These are phyloP conservation scores for Sporobolomyces pararoseus DNA, from an alignment of 768 basidiomycete genomes.

Conservation along the genomic window DNA sequence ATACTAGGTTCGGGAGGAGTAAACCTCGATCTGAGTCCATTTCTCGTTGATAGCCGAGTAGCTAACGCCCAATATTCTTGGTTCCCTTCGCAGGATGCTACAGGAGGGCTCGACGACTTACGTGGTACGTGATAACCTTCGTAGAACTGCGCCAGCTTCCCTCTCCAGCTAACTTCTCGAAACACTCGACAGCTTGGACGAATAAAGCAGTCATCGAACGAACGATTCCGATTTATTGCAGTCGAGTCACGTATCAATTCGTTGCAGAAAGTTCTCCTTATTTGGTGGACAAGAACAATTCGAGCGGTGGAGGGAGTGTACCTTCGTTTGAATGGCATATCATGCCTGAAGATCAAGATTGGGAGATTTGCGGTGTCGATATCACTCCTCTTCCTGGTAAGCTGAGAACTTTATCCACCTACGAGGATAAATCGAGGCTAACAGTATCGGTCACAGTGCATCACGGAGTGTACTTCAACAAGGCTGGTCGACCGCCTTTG, in stretches of 20 bases:
- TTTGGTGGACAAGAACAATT: conserved; percentile 68
- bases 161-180: neutral
- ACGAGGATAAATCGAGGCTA: neutral
- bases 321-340: conserved; percentile 80
- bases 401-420: neutral
- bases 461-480: conserved; percentile 22
- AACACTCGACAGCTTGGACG: conserved; percentile 62
- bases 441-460: neutral
- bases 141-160: too few relatives aligned
- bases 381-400: conserved; percentile 45
- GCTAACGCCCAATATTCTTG: too few relatives aligned
- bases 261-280: conserved; percentile 71
- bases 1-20: too few relatives aligned
- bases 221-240: conserved; percentile 70
- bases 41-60: too few relatives aligned
- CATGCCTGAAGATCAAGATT: conserved; percentile 53
- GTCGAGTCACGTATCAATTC: conserved; percentile 60
- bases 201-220: conserved; percentile 61
- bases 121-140: conserved; percentile 56
- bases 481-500: conserved; percentile 21
- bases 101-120: conserved; percentile 85
- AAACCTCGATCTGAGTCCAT: too few relatives aligned
- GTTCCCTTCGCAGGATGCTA: conserved; percentile 54
- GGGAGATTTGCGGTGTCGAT: conserved; percentile 44
- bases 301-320: conserved; percentile 59